Percentiles rank a stretch among this genome's conserved stretches.
phyloP scores from a whole-genome alignment of 2,329 filamentous ascomycete genomes.

The Lecanicillium sp. region DNA sequence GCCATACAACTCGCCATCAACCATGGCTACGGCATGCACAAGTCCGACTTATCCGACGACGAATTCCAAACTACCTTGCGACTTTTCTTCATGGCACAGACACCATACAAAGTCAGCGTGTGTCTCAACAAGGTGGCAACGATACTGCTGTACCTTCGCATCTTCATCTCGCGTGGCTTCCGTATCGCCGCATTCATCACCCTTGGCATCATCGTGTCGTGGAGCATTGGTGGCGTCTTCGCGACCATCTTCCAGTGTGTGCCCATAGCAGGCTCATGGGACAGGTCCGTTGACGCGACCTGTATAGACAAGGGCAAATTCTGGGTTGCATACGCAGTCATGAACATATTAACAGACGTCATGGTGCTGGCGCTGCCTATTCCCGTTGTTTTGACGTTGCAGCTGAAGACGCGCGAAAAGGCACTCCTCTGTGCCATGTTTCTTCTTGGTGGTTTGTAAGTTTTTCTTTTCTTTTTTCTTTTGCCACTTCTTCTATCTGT shows the following conservation, averaged over 20 bases:
- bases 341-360: conserved; percentile 29
- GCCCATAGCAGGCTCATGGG: conserved; percentile 34
- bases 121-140: conserved; percentile 43
- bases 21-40: conserved; percentile 31
- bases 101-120: conserved; percentile 40
- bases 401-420: conserved; percentile 23
- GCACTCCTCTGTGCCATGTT: conserved; percentile 27
- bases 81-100: conserved; percentile 38
- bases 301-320: conserved; percentile 34
- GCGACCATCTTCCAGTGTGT: conserved; percentile 38
- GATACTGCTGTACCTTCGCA: conserved; percentile 39
- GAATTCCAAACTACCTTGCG: conserved; percentile 19
- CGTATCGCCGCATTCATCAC: conserved; percentile 26
- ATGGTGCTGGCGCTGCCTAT: conserved; percentile 27
- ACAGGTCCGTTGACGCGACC: conserved; percentile 26
- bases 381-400: conserved; percentile 22
- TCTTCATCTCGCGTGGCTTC: conserved; percentile 36
- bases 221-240: conserved; percentile 30
- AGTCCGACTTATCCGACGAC: conserved; percentile 19
- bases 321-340: conserved; percentile 36
- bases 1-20: conserved; percentile 25
- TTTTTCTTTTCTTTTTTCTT: no score
- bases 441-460: conserved; percentile 27
- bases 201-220: conserved; percentile 30
- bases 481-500: no score